A percentile compares a stretch with the other conserved stretches of the same genome.
Evolutionary conservation across 495 filamentous ascomycete species (phyloP).

Genomic region (Aspergillus sclerotiicarbonarius): DNA sequence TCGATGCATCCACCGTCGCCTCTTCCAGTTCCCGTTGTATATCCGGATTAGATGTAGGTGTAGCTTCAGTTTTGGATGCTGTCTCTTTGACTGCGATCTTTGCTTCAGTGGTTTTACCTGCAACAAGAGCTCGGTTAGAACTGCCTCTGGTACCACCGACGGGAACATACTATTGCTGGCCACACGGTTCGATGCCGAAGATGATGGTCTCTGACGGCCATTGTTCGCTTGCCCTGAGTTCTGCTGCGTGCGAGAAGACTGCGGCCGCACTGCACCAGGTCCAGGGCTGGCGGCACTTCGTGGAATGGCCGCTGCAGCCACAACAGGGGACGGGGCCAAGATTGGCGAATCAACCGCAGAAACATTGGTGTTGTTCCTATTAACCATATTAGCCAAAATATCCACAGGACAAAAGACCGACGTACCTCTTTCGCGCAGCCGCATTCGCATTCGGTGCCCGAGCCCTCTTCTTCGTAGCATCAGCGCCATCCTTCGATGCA

Average conservation of each 20-base stretch:
- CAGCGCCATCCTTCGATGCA: slow-evolving; percentile 57
- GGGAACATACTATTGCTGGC: slow-evolving; percentile 28
- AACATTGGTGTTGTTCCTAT: slow-evolving; percentile 49
- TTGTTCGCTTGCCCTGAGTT: slow-evolving; percentile 59
- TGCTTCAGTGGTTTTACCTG: slow-evolving; percentile 39
- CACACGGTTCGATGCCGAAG: slow-evolving; percentile 56
- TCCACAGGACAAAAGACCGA: not conserved
- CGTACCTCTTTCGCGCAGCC: slow-evolving; percentile 70
- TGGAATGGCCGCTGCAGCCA: slow-evolving; percentile 54
- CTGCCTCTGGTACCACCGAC: not conserved
- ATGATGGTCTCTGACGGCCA: slow-evolving; percentile 55
- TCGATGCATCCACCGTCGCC: slow-evolving; percentile 30
- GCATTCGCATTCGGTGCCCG: slow-evolving; percentile 59
- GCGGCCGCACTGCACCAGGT: slow-evolving; percentile 47
- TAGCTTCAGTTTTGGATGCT: slow-evolving; percentile 28
- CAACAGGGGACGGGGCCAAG: slow-evolving; percentile 68
- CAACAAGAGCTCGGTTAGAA: slow-evolving; percentile 12
- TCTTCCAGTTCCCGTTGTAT: slow-evolving; percentile 24
- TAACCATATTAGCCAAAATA: slow-evolving; percentile 4
- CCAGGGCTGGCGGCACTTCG: slow-evolving; percentile 49
- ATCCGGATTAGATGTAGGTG: slow-evolving; percentile 24
- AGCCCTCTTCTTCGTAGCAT: slow-evolving; percentile 66
- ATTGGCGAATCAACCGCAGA: slow-evolving; percentile 63
- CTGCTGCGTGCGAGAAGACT: slow-evolving; percentile 66
- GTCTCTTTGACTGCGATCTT: slow-evolving; percentile 33